phyloP scores from a whole-genome alignment of 83 land plant species.

The Isoetes engelmannii region DNA sequence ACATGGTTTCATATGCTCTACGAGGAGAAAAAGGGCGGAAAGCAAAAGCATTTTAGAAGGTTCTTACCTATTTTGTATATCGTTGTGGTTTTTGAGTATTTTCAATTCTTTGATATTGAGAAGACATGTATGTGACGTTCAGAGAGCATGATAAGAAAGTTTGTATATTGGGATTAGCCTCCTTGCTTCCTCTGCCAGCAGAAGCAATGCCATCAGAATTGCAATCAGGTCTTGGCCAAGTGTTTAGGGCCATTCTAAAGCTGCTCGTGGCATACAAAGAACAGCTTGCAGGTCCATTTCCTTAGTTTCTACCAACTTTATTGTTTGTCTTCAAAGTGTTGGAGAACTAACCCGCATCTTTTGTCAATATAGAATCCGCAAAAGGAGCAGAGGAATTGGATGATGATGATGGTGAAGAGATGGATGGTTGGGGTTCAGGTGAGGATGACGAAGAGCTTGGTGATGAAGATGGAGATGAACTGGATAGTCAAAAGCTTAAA shows the following conservation, averaged over 20 bases:
- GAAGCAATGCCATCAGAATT: constrained; percentile 70
- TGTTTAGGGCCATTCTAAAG: constrained; percentile 73
- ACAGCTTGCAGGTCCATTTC: constrained; percentile 69
- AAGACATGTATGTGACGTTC: constrained; percentile 9
- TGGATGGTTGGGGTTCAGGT: constrained; percentile 61
- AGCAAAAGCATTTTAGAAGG: constrained; percentile 70
- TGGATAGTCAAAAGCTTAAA: constrained; percentile 53
- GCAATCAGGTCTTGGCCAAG: constrained; percentile 52
- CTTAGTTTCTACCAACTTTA: background rate
- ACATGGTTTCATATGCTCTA: constrained; percentile 91
- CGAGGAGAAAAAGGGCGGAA: constrained; percentile 76
- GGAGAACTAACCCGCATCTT: background rate
- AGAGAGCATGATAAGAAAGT: constrained; percentile 99
- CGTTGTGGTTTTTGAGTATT: background rate
- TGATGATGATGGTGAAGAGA: constrained; percentile 73
- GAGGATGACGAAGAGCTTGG: constrained; percentile 70
- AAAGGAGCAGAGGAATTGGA: constrained; percentile 46
- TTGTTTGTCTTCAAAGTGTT: background rate
- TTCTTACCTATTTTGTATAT: constrained; percentile 5
- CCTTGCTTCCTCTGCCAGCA: constrained; percentile 62
- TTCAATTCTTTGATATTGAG: background rate
- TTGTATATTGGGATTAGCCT: constrained; percentile 86
- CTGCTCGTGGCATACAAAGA: constrained; percentile 90
- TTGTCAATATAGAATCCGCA: constrained; percentile 50
- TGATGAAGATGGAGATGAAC: constrained; percentile 89